Conservation (phyloP, 805 yeast genomes). For the Candida cerambycidarum region DNA sequence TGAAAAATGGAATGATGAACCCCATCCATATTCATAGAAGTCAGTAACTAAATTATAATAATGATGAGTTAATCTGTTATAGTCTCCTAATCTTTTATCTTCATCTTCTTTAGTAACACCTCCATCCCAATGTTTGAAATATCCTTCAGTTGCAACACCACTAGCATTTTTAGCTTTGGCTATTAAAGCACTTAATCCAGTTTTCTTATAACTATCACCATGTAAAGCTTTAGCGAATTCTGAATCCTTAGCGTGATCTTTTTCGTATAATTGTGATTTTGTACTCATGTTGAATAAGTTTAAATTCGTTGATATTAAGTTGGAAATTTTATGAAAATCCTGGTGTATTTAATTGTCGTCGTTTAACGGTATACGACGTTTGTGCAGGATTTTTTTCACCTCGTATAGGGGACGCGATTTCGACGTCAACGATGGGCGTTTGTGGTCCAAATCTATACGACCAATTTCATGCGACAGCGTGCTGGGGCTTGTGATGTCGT, state of each 20-base stretch:
- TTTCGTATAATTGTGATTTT: conserved; percentile 36
- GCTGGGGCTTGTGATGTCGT: neutral
- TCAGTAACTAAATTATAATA: conserved; percentile 97
- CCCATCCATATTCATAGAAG: conserved; percentile 99
- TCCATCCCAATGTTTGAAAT: conserved; percentile 97
- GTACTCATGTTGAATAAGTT: conserved; percentile 8
- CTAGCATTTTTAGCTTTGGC: conserved; percentile 75
- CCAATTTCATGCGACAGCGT: neutral
- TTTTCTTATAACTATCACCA: conserved; percentile 66
- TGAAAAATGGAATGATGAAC: conserved; percentile 95
- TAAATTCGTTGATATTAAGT: neutral
- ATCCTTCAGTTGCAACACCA: conserved; percentile 80
- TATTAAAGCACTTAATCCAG: conserved; percentile 76
- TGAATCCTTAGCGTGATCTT: conserved; percentile 58
- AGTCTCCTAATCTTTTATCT: conserved; percentile 73
- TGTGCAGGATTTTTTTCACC: conserved; percentile 3
- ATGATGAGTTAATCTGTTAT: conserved; percentile 88
- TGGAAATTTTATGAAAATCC: neutral
- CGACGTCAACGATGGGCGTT: neutral
- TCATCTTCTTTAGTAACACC: conserved; percentile 74
- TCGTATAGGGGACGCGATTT: conserved; percentile 1
- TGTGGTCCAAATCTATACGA: neutral
- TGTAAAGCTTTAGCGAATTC: conserved; percentile 84
- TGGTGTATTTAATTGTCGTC: conserved; percentile 12
- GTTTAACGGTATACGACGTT: conserved; percentile 14